Base-by-base conservation (phyloP, 768 basidiomycete species). In the Tylopilus subfusipes region DNA sequence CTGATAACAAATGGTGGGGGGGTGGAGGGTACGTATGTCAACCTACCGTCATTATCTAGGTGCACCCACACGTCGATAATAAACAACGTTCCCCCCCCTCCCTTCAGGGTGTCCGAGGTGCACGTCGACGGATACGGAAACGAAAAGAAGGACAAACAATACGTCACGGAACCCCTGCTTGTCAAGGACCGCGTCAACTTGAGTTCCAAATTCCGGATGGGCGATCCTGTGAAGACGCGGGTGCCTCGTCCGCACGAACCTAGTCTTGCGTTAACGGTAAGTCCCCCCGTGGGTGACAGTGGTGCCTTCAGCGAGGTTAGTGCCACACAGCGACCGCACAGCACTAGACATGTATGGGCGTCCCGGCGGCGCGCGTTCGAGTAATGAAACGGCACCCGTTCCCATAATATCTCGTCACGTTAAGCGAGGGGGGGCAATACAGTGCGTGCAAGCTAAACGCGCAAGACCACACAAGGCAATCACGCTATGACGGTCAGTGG, bases 101-200 rank as follows among this genome's bases (percentile, higher is more conserved):
- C 18, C 39, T 11, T 40, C 22, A 12, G 53, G 53, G 53, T 54
- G 48, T 54, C 53, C 48, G 53, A 54, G 53, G 53, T 54, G 53
- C 47, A 38, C 19, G 40, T 30, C 25, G 25, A 36, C 33, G 25
- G 42, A 48, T 48, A 34, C 29, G 46, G 45, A 47, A 33, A 16
- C 34, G 8, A 25, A 12, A 6, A 38, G 14, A 13, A 5, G n/a
- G 25, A 48, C 27, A 42, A 25, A 21, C 22, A 22, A 25, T 1
- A 31, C 31, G 16, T 5, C 42, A 53, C 52, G 52, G 31, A 40
- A 53, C 19, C n/a, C n/a, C 4, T 30, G 27, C 22, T 40, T 39
- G 52, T 44, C 44, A 53, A 36, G n/a, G 19, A n/a, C 19, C 21
- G 18, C n/a, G 27, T 47, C 52, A 18, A 33, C 31, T 39, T 8